These are phyloP conservation scores for Gremmenia infestans DNA, from an alignment of 2,329 filamentous ascomycete genomes.

Conservation along the genomic window DNA sequence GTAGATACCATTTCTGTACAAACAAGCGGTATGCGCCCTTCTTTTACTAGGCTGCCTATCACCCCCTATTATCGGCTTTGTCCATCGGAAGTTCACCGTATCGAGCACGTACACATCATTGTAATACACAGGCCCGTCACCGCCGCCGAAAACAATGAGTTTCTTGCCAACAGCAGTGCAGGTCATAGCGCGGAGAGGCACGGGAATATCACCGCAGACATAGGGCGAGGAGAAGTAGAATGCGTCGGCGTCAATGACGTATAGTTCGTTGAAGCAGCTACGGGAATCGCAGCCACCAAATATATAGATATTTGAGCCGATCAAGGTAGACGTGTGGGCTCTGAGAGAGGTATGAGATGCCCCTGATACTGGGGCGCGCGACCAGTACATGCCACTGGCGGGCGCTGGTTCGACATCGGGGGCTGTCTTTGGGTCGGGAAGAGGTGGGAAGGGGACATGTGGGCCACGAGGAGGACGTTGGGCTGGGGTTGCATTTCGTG, in stretches of 20 bases:
- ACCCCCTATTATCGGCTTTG: conserved; percentile 52
- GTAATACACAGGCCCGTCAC: conserved; percentile 66
- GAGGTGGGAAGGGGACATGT: conserved; percentile 50
- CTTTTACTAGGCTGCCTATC: conserved; percentile 56
- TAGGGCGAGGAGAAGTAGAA: conserved; percentile 65
- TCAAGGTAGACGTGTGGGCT: conserved; percentile 61
- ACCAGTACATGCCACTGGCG: conserved; percentile 70
- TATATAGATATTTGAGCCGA: conserved; percentile 62
- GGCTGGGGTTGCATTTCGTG: conserved; percentile 16
- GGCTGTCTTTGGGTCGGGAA: conserved; percentile 50
- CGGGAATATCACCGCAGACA: conserved; percentile 59
- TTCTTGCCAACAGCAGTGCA: conserved; percentile 68
- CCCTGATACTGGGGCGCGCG: conserved; percentile 58
- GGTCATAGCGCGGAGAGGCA: conserved; percentile 65
- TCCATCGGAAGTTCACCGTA: conserved; percentile 64
- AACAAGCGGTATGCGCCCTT: conserved; percentile 64
- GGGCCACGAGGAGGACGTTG: conserved; percentile 29
- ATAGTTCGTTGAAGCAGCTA: conserved; percentile 64
- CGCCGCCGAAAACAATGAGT: conserved; percentile 64
- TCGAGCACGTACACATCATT: conserved; percentile 70
- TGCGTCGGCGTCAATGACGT: conserved; percentile 64
- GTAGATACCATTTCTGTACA: conserved; percentile 67
- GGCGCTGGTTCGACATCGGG: conserved; percentile 59
- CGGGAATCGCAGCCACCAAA: conserved; percentile 65
- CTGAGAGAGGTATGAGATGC: conserved; percentile 55